Evolutionary conservation across 352 stramenopile genomes (phyloP).

Genomic region (Pythium chondricola): DNA sequence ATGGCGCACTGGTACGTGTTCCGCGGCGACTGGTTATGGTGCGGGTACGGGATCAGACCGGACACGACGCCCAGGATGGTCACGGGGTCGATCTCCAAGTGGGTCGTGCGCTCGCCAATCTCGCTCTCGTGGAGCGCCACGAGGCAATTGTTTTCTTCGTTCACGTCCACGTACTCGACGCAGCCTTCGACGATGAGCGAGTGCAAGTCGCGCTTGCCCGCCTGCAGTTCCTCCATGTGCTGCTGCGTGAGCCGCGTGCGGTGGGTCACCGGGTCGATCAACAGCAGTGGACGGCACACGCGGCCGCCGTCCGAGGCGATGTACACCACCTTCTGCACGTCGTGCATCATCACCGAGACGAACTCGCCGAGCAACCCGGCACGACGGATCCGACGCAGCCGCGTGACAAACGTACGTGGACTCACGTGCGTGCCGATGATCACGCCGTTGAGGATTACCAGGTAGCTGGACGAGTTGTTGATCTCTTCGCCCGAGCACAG

Average conservation of each 20-base stretch:
- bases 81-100: conserved; percentile 99
- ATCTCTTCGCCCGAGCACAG: conserved; percentile 95
- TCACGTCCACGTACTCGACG: conserved; percentile 99
- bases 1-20: conserved; percentile 99
- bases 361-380: conserved; percentile 93
- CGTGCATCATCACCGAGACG: conserved; percentile 98
- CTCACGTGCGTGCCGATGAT: conserved; percentile 96
- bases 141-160: conserved; percentile 99
- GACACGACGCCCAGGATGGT: conserved; percentile 98
- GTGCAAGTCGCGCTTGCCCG: conserved; percentile 68
- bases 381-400: conserved; percentile 75
- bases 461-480: conserved; percentile 91
- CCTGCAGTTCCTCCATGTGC: conserved; percentile 91
- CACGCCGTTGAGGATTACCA: conserved; percentile 99
- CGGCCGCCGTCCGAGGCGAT: conserved; percentile 98
- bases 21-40: conserved; percentile 97
- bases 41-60: conserved; percentile 98
- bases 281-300: conserved; percentile 96
- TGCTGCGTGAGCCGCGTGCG: conserved; percentile 90
- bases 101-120: conserved; percentile 91
- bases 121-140: conserved; percentile 94
- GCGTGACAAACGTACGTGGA: conserved; percentile 87
- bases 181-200: conserved; percentile 92
- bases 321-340: conserved; percentile 96
- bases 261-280: conserved; percentile 89